A percentile compares a stretch with the other conserved stretches of the same genome.
phyloP scores from a whole-genome alignment of 2,329 filamentous ascomycete genomes.

The Clarireedia paspali region DNA sequence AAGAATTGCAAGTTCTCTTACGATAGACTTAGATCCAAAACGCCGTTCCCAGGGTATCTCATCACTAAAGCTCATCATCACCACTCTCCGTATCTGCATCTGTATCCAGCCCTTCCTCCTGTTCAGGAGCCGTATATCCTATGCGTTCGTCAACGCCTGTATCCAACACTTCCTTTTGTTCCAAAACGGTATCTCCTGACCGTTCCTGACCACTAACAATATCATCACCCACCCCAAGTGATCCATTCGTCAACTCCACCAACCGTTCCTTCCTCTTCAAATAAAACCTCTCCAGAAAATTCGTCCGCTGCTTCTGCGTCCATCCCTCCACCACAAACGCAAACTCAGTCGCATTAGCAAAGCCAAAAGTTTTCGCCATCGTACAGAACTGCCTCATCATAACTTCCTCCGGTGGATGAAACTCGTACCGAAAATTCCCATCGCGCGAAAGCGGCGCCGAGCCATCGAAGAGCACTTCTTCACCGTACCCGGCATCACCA shows the following conservation, averaged over 20 bases:
- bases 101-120: neutral
- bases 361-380: slow-evolving; percentile 77
- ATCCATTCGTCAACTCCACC: slow-evolving; percentile 2
- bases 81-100: neutral
- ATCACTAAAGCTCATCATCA: slow-evolving; percentile 13
- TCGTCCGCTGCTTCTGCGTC: slow-evolving; percentile 74
- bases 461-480: slow-evolving; percentile 50
- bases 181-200: too few relatives aligned
- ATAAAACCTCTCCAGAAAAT: slow-evolving; percentile 78
- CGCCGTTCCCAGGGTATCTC: slow-evolving; percentile 15
- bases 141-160: neutral
- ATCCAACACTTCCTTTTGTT: too few relatives aligned
- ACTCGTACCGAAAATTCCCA: slow-evolving; percentile 23
- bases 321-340: slow-evolving; percentile 84
- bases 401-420: slow-evolving; percentile 63
- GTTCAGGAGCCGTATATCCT: too few relatives aligned
- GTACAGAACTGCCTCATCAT: slow-evolving; percentile 79
- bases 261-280: slow-evolving; percentile 39
- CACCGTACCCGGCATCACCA: slow-evolving; percentile 39
- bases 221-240: neutral
- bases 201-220: neutral
- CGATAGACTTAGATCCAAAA: too few relatives aligned
- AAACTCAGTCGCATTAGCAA: slow-evolving; percentile 71
- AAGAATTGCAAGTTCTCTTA: too few relatives aligned
- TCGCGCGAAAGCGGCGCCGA: slow-evolving; percentile 16